Evolutionary conservation across 345 rosid species (phyloP).

Genomic region (Dimocarpus longan): DNA sequence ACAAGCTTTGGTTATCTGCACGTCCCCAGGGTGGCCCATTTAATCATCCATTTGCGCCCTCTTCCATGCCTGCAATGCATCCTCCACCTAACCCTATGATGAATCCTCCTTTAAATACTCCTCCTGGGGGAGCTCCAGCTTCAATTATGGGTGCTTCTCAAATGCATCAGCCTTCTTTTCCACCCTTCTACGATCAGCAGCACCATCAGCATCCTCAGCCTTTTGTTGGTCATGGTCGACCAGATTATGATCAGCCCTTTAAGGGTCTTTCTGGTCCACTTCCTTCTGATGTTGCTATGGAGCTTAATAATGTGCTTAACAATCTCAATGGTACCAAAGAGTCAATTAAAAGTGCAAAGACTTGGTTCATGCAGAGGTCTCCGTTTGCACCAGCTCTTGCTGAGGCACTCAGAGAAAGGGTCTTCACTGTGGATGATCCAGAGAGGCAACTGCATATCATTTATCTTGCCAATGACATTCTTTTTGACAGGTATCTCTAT

Average conservation of each 20-base stretch:
- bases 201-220: conserved; percentile 73
- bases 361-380: conserved; percentile 99
- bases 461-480: conserved; percentile 95
- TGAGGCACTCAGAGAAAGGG: conserved; percentile 86
- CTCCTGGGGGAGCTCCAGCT: conserved; percentile 49
- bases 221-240: conserved; percentile 54
- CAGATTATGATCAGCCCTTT: conserved; percentile 81
- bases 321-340: conserved; percentile 96
- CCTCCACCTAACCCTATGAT: conserved; percentile 70
- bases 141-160: conserved; percentile 59
- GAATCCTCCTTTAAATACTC: conserved; percentile 47
- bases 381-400: conserved; percentile 95
- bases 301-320: conserved; percentile 68
- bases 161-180: conserved; percentile 76
- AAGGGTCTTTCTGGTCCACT: conserved; percentile 84
- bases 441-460: conserved; percentile 93
- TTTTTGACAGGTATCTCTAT: conserved; percentile 79
- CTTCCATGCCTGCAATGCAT: conserved; percentile 62
- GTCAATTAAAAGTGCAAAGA: conserved; percentile 94
- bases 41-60: conserved; percentile 58
- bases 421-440: conserved; percentile 79
- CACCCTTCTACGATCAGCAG: conserved; percentile 80
- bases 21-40: conserved; percentile 63
- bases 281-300: conserved; percentile 85
- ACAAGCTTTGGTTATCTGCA: conserved; percentile 78